These are phyloP conservation scores for Auriscalpium microsporum DNA, from an alignment of 768 basidiomycete genomes.

Conservation along the genomic window DNA sequence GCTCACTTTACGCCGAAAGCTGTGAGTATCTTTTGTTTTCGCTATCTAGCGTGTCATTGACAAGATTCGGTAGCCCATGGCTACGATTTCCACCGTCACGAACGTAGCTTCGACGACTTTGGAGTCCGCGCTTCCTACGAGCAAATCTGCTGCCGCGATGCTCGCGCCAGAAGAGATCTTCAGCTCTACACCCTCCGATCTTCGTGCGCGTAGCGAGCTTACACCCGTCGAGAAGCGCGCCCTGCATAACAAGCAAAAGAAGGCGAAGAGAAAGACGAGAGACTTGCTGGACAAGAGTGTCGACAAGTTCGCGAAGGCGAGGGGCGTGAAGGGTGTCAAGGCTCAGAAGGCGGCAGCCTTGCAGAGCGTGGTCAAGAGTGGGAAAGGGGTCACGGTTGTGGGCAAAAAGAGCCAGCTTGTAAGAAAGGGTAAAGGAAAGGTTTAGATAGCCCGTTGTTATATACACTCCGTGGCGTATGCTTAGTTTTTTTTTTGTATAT, in stretches of 20 bases:
- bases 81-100: slow-evolving; percentile 72
- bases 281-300: slow-evolving; percentile 56
- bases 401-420: slow-evolving; percentile 52
- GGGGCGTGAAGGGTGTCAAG: slow-evolving; percentile 48
- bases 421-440: slow-evolving; percentile 20
- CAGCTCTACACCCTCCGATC: slow-evolving; percentile 44
- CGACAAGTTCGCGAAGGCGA: slow-evolving; percentile 52
- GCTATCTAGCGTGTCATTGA: neutral
- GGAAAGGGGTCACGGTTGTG: slow-evolving; percentile 81
- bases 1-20: slow-evolving; percentile 93
- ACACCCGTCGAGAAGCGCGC: slow-evolving; percentile 79
- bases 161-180: slow-evolving; percentile 93
- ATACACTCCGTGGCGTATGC: too few species aligned
- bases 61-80: slow-evolving; percentile 61
- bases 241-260: slow-evolving; percentile 58
- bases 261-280: slow-evolving; percentile 59
- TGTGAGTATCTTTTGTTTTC: slow-evolving; percentile 37
- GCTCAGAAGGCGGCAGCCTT: slow-evolving; percentile 81
- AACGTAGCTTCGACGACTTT: slow-evolving; percentile 76
- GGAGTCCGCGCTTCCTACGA: slow-evolving; percentile 87
- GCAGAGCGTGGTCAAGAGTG: slow-evolving; percentile 73
- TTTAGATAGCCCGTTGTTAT: neutral
- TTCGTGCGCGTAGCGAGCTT: slow-evolving; percentile 68
- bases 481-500: too few species aligned
- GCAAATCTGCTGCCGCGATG: slow-evolving; percentile 65